Base-by-base conservation (phyloP, 345 rosid genomes). In the Eucalyptus melliodora region DNA sequence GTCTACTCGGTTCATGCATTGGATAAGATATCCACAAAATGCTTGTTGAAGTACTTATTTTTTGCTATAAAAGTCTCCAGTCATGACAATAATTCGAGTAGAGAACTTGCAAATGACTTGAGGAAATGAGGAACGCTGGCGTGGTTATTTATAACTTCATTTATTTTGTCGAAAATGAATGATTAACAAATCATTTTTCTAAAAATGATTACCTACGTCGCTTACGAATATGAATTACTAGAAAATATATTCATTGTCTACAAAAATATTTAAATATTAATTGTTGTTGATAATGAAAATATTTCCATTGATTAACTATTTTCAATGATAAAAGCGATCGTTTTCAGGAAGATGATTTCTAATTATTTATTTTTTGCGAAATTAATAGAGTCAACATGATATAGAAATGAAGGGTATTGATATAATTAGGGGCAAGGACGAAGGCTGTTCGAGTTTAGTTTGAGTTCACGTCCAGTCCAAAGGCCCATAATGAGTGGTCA, bases 351-450 rank as follows among this genome's bases (percentile, higher is more conserved):
- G 2, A 65, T n/a, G 6, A 7, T n/a, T n/a, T 8, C 6, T 7
- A 65, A 65, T 65, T 0, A 65, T 2, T 65, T 34, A n/a, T 65
- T 16, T n/a, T 65, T 15, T 0, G 9, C 5, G 1, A 65, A 65
- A n/a, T n/a, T 2, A n/a, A 15, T 0, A 1, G 0, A 15, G 2
- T 4, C 4, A 16, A 34, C 1, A 30, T 4, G n/a, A 16, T n/a
- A n/a, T n/a, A 65, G 40, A 65, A 62, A 62, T 62, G 34, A 62
- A 62, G 31, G 7, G 31, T 27, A 62, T 0, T 11, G 9, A 62
- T 62, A 12, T 62, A 62, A 62, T 13, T 30, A 62, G 31, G 69
- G 69, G 31, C n/a, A 4, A 62, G 31, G 31, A 62, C 16, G 31
- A 27, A 27, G 69, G 42, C 13, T 5, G 24, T 16, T 5, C 12